Conservation (phyloP, 2,329 filamentous ascomycete genomes). For the Helotiales sp. region DNA sequence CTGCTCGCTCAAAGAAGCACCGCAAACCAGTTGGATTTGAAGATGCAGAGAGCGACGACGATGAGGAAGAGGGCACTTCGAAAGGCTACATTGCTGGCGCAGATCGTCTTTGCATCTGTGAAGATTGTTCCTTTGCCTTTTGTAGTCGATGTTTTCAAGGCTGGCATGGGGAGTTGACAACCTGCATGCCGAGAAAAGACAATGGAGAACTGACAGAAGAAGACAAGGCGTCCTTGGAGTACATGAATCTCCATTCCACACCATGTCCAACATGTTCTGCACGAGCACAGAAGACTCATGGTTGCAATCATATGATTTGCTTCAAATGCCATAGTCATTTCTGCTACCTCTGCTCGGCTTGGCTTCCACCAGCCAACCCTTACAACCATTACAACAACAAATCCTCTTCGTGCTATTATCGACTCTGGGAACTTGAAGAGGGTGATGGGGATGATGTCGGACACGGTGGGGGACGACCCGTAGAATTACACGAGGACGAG, state of each 20-base stretch:
- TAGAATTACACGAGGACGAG: slow-evolving; percentile 21
- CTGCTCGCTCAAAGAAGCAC: slow-evolving; percentile 76
- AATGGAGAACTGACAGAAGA: slow-evolving; percentile 77
- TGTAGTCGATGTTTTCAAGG: slow-evolving; percentile 71
- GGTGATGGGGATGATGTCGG: slow-evolving; percentile 65
- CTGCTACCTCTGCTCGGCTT: slow-evolving; percentile 92
- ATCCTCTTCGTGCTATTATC: slow-evolving; percentile 76
- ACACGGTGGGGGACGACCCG: slow-evolving; percentile 33
- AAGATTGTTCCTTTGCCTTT: slow-evolving; percentile 89
- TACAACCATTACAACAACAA: slow-evolving; percentile 85
- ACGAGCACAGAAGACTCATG: slow-evolving; percentile 86
- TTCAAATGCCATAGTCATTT: slow-evolving; percentile 90
- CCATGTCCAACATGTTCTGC: slow-evolving; percentile 87
- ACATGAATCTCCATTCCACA: slow-evolving; percentile 79
- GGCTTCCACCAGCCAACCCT: slow-evolving; percentile 79
- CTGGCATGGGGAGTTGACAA: slow-evolving; percentile 89
- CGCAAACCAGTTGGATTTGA: slow-evolving; percentile 72
- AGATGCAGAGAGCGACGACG: slow-evolving; percentile 59
- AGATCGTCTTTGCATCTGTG: slow-evolving; percentile 81
- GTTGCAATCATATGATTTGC: slow-evolving; percentile 97
- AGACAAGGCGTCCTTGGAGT: slow-evolving; percentile 85
- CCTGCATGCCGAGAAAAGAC: slow-evolving; percentile 70
- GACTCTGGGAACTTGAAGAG: slow-evolving; percentile 86
- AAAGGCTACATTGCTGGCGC: slow-evolving; percentile 43
- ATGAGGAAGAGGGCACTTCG: slow-evolving; percentile 46